Base-by-base conservation (phyloP, 2,329 filamentous ascomycete species). In the Sporothrix brunneoviolacea region DNA sequence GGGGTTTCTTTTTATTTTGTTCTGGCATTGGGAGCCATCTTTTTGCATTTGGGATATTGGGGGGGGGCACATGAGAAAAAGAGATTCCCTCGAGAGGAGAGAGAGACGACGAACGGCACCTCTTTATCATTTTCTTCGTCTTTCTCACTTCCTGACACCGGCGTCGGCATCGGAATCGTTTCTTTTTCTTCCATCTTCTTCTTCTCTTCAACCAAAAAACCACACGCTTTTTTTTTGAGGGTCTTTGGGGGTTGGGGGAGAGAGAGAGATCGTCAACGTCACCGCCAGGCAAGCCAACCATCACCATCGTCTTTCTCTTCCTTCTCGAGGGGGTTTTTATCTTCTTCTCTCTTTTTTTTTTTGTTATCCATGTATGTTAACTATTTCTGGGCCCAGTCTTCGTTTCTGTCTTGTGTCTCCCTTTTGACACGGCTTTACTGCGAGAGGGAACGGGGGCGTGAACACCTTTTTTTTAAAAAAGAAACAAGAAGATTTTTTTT, bases 271-370 rank as follows among this genome's bases (percentile, higher is more conserved):
- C 30, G 61, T 24, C 35, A 18, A 8, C 67, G 66, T 71, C 67
- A 75, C n/a, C 69, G 70, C 72, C 75, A 79, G 77, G 77, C 78
- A 80, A 77, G 78, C 79, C 78, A 76, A 77, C 79, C 78, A 80
- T 82, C 24, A 28, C 24, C 24, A 28, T 10, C 80, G 77, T 83
- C 80, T 80, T 83, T 43, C 35, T 43, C 22, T 49, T 53, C n/a
- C 43, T 30, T 75, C 55, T 59, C 71, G 69, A 70, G 41, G 41
- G 41, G n/a, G n/a, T n/a, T n/a, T n/a, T n/a, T n/a, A n/a, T n/a
- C n/a, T n/a, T n/a, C n/a, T n/a, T n/a, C n/a, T n/a, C n/a, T 45
- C 46, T 66, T 60, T 62, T 62, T 22, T 30, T 49, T 49, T 49
- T 49, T 47, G 44, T 42, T 49, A 37, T 32, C 69, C 68, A 80